Percentiles rank a stretch among this genome's conserved stretches.
Conservation (phyloP, 2,329 filamentous ascomycete species). For the Beauveria sp. region DNA sequence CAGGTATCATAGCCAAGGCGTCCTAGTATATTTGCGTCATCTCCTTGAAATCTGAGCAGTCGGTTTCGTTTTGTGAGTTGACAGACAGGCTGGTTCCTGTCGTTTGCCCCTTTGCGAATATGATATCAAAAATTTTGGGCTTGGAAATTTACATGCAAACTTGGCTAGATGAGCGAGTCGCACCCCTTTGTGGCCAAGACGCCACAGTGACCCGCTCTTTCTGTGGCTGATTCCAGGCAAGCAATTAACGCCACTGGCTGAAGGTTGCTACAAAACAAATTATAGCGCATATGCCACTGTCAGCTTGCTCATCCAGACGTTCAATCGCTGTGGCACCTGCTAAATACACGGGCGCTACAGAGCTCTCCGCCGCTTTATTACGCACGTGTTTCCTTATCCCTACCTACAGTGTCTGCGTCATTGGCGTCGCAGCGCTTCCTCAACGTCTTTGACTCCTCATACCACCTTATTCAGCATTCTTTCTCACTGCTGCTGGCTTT, state of each 20-base stretch:
- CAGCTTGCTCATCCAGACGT: background rate
- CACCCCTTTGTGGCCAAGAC: background rate
- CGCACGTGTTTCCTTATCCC: background rate
- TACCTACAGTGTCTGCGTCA: background rate
- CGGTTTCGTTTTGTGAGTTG: background rate
- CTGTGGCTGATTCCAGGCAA: background rate
- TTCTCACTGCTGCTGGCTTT: background rate
- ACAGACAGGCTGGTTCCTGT: background rate
- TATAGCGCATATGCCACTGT: background rate
- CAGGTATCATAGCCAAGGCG: background rate
- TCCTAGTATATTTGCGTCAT: slow-evolving; percentile 4
- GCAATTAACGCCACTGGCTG: background rate
- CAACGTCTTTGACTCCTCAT: background rate
- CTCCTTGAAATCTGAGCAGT: background rate
- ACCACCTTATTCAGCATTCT: background rate
- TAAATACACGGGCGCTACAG: background rate
- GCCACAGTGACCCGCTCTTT: slow-evolving; percentile 1
- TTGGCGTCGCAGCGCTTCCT: background rate
- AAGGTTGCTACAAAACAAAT: background rate
- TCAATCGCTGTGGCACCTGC: background rate
- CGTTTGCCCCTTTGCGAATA: background rate
- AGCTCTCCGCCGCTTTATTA: background rate
- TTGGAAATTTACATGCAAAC: background rate
- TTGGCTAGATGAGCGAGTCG: background rate
- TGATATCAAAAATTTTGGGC: slow-evolving; percentile 1